Conservation (phyloP, 1,139 yeast species). For the Candida glucosophila region DNA sequence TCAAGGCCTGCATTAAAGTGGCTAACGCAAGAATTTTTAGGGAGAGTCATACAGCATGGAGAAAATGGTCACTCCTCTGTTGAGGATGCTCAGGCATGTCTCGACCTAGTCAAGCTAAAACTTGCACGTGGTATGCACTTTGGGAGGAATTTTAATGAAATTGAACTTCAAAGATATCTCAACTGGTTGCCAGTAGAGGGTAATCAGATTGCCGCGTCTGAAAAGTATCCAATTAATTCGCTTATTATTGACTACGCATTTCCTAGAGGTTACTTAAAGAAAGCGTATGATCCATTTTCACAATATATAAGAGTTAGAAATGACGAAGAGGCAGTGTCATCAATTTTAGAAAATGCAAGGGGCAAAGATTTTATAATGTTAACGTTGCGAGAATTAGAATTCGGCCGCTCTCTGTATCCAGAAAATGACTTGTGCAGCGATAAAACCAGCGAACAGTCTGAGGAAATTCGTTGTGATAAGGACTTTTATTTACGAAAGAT, state of each 20-base stretch:
- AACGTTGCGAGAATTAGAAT: slow-evolving; percentile 53
- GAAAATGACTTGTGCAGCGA: slow-evolving; percentile 8
- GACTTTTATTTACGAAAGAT: slow-evolving; percentile 18
- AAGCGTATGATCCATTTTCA: slow-evolving; percentile 9
- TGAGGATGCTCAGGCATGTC: slow-evolving; percentile 78
- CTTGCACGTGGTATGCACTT: slow-evolving; percentile 54
- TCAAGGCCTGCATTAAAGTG: slow-evolving; percentile 69
- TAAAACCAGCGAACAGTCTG: too few relatives aligned
- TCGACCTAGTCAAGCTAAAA: slow-evolving; percentile 67
- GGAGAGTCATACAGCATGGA: slow-evolving; percentile 52
- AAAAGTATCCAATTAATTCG: slow-evolving; percentile 22
- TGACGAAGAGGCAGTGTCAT: slow-evolving; percentile 52
- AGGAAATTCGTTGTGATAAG: too few relatives aligned
- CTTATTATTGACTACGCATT: slow-evolving; percentile 28
- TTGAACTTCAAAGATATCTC: slow-evolving; percentile 20
- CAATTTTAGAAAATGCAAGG: slow-evolving; percentile 24
- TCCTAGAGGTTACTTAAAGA: slow-evolving; percentile 10
- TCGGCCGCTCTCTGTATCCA: slow-evolving; percentile 20
- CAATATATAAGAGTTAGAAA: slow-evolving; percentile 28
- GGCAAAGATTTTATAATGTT: slow-evolving; percentile 43
- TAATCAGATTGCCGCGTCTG: slow-evolving; percentile 3
- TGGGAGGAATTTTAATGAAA: slow-evolving; percentile 45
- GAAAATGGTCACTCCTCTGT: slow-evolving; percentile 76
- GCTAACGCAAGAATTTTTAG: slow-evolving; percentile 49
- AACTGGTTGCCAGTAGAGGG: too few relatives aligned